Evolutionary conservation across 495 filamentous ascomycete species (phyloP).

Genomic region (Talaromyces trachyspermus): DNA sequence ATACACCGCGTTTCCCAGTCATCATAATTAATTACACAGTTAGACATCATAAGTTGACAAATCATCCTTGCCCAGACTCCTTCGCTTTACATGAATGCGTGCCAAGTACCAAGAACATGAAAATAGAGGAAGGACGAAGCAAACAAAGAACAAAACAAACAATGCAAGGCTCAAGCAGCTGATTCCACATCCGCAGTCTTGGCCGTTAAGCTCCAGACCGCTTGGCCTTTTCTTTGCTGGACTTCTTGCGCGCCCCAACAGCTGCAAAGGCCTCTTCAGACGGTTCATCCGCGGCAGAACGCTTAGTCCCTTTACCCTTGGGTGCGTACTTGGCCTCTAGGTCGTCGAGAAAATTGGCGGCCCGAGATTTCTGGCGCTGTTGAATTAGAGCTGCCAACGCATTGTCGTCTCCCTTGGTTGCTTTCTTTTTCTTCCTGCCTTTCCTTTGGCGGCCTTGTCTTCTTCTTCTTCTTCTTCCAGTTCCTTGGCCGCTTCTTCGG

Average conservation of each 20-base stretch:
- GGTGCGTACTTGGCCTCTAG: conserved; percentile 68
- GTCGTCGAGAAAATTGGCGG: conserved; percentile 51
- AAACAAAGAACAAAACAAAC: no score
- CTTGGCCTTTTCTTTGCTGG: conserved; percentile 20
- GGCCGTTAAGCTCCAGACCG: conserved; percentile 1
- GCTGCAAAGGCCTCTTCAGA: conserved; percentile 29
- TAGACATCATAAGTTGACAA: no score
- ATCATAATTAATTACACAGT: no score
- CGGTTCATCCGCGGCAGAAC: conserved; percentile 21
- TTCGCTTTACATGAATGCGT: no score
- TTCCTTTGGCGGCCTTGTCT: conserved; percentile 20
- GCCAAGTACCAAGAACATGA: no score
- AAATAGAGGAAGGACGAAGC: no score
- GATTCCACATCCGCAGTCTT: conserved; percentile 6
- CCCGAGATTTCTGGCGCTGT: conserved; percentile 42
- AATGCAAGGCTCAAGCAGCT: no score
- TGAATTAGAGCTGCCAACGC: conserved; percentile 54
- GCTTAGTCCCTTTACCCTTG: conserved; percentile 21
- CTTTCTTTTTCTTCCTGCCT: conserved; percentile 23
- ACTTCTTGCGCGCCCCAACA: conserved; percentile 18
- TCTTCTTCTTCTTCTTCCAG: conserved; percentile 50
- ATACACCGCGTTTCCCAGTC: no score
- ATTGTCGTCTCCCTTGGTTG: conserved; percentile 22
- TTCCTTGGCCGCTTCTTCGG: conserved; percentile 62
- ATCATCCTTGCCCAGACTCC: no score